Evolutionary conservation across 352 stramenopile genomes (phyloP), one percentile per base, ranked within the genome.

Genomic region (Phytopythium delawarense): DNA sequence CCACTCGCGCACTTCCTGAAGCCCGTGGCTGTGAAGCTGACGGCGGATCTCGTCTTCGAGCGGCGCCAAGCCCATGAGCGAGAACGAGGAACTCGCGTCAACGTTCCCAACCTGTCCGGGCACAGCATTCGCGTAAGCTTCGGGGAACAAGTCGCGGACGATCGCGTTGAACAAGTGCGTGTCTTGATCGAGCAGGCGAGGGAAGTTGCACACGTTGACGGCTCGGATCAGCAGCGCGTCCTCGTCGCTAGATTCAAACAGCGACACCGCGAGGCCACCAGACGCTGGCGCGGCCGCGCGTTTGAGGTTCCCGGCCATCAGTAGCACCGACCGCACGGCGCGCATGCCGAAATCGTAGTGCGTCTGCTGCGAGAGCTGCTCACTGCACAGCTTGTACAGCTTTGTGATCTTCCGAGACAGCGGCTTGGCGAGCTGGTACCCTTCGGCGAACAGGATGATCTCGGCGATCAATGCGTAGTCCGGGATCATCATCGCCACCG

Each of bases 151-250:
- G 68, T 98, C 90, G 60, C 69, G 69, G 5, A 98, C 50, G 39
- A 98, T 97, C 8, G 83, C 88, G 25, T 81, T 75, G 65, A 98
- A 98, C 7, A 98, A 64, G 11, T 69, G 68, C 8, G 91, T 76
- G 65, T 98, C 94, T 20, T 96, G 79, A 37, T 92, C 85, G 4
- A 96, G 64, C 37, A 98, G 88, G 63, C 98, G 98, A 18, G 90
- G 87, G 13, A 94, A 75, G 62, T 98, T 98, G 4, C 84, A 89
- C 39, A 97, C 89, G 25, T 94, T 79, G 68, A 99, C 91, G 16
- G 96, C 98, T 54, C 93, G 86, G 61, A 98, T 98, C 5, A 99
- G 74, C 23, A 99, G 76, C 18, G 80, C 48, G 54, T 82, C 85
- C 35, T 90, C 82, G 20, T 89, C 78, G 0, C 62, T 65, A 4